Evolutionary conservation across 108 stramenopile species (phyloP).

Genomic region (Discostella stelligeroides): DNA sequence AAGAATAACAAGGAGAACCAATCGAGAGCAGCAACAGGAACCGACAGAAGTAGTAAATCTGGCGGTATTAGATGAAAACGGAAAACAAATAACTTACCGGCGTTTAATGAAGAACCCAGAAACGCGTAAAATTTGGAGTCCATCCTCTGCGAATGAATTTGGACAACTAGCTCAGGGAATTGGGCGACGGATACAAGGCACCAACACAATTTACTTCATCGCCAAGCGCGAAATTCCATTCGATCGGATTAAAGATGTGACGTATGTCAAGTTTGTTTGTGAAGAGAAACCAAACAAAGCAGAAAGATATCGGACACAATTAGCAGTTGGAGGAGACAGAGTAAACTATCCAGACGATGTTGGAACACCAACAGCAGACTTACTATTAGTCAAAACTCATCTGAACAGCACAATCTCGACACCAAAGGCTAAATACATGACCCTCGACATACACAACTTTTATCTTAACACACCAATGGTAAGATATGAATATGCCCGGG

Average conservation of each 20-base stretch:
- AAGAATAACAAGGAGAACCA: background rate
- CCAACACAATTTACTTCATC: background rate
- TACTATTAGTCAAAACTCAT: conserved; percentile 31
- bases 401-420: conserved; percentile 39
- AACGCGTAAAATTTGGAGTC: conserved; percentile 1
- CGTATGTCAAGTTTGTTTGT: conserved; percentile 38
- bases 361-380: conserved; percentile 29
- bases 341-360: conserved; percentile 25
- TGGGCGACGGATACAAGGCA: background rate
- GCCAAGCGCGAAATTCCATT: background rate
- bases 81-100: background rate
- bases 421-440: conserved; percentile 25
- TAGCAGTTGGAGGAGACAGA: conserved; percentile 44
- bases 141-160: conserved; percentile 6
- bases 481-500: conserved; percentile 44
- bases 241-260: conserved; percentile 8
- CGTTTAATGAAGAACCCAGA: background rate
- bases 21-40: no score
- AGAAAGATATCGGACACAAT: background rate
- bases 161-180: conserved; percentile 6
- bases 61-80: background rate
- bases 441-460: conserved; percentile 48
- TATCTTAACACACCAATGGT: conserved; percentile 46
- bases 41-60: background rate
- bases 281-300: conserved; percentile 30